Evolutionary conservation across 192 early-diverging fungal species (phyloP).

Genomic region (Podochytrium sp.): DNA sequence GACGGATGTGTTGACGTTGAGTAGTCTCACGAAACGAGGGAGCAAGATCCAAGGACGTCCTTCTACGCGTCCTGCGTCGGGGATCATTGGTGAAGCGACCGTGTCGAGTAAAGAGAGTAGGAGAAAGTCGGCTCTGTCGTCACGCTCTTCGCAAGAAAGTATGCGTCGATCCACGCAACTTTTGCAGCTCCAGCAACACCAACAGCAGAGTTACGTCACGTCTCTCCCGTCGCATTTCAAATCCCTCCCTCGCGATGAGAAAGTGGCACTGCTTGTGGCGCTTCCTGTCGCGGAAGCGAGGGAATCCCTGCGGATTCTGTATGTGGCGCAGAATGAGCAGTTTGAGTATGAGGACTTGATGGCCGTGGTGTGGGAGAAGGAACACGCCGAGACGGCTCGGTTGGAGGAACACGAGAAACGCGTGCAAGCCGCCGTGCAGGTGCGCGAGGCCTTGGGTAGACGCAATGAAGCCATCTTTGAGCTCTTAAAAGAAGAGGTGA

Average conservation of each 20-base stretch:
- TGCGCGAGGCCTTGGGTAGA: slow-evolving; percentile 11
- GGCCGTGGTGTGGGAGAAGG: slow-evolving; percentile 26
- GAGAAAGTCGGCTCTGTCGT: background rate
- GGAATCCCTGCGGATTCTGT: slow-evolving; percentile 22
- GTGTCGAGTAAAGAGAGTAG: background rate
- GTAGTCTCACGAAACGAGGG: slow-evolving; percentile 27
- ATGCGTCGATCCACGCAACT: background rate
- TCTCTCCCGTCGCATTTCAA: slow-evolving; percentile 16
- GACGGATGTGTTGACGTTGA: slow-evolving; percentile 16
- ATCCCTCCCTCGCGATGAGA: slow-evolving; percentile 13
- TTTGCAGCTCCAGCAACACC: background rate
- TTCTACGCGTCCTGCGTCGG: background rate
- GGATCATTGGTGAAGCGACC: background rate
- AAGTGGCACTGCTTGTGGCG: slow-evolving; percentile 20
- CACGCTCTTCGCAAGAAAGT: slow-evolving; percentile 22
- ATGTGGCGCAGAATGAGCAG: background rate
- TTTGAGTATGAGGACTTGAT: slow-evolving; percentile 35
- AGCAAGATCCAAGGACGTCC: slow-evolving; percentile 3
- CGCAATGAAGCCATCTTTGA: slow-evolving; percentile 12
- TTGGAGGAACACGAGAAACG: slow-evolving; percentile 27
- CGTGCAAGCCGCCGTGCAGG: slow-evolving; percentile 10
- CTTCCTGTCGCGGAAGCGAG: background rate
- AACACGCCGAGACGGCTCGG: slow-evolving; percentile 18
- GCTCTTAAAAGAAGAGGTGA: slow-evolving; percentile 20
- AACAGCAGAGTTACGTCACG: slow-evolving; percentile 24